Percentiles rank a stretch among this genome's conserved stretches.
phyloP scores from a whole-genome alignment of 805 yeast genomes.

The Candida berthetii region DNA sequence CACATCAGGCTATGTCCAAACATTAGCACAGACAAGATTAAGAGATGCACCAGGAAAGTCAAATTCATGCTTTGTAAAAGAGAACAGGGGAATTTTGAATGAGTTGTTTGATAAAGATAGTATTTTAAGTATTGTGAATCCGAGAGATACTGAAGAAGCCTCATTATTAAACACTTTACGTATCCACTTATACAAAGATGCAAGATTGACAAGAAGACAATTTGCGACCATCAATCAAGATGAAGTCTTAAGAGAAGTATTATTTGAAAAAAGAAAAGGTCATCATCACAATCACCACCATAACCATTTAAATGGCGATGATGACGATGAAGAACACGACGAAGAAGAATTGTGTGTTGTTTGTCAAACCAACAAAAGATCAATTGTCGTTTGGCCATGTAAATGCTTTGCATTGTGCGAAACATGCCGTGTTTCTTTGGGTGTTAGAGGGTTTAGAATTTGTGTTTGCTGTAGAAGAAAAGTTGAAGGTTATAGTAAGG shows the following conservation, averaged over 20 bases:
- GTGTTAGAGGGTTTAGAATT: slow-evolving; percentile 62
- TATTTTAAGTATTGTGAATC: slow-evolving; percentile 21
- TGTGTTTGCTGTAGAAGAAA: slow-evolving; percentile 82
- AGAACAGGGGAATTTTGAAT: slow-evolving; percentile 4
- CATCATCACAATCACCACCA: slow-evolving; percentile 1
- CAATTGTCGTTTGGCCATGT: slow-evolving; percentile 89
- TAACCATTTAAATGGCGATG: slow-evolving; percentile 2
- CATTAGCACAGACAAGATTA: slow-evolving; percentile 8
- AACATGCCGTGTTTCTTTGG: slow-evolving; percentile 68
- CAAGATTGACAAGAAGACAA: slow-evolving; percentile 27
- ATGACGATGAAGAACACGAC: slow-evolving; percentile 23
- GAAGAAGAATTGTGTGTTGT: slow-evolving; percentile 60
- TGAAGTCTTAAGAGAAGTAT: slow-evolving; percentile 22
- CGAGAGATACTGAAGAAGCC: slow-evolving; percentile 18
- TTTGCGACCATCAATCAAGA: slow-evolving; percentile 23
- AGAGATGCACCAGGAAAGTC: slow-evolving; percentile 7
- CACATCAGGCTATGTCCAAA: slow-evolving; percentile 5
- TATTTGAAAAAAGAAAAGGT: slow-evolving; percentile 21
- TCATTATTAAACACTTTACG: slow-evolving; percentile 8
- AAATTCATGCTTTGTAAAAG: neutral
- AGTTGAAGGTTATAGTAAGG: slow-evolving; percentile 50
- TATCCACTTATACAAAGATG: slow-evolving; percentile 15
- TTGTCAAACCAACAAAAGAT: slow-evolving; percentile 70
- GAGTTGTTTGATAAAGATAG: slow-evolving; percentile 15
- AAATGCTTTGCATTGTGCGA: slow-evolving; percentile 87